Evolutionary conservation across 83 land plant genomes (phyloP).

Genomic region (Larix sibirica): DNA sequence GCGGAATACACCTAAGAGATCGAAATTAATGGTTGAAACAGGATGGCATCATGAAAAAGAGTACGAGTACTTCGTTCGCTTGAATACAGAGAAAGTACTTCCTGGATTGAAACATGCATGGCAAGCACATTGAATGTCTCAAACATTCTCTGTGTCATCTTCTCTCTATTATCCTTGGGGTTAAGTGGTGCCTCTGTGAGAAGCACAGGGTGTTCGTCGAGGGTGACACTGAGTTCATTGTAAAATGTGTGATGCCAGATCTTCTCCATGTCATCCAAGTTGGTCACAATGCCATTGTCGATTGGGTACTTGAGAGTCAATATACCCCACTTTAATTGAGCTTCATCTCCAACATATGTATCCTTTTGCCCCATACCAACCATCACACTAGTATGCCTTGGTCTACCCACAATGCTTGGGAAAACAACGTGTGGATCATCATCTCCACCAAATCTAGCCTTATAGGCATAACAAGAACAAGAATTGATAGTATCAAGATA

Average conservation of each 20-base stretch:
- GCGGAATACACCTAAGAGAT: no score
- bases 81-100: slow-evolving; percentile 41
- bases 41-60: background rate
- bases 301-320: slow-evolving; percentile 39
- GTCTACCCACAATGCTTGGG: slow-evolving; percentile 39
- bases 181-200: slow-evolving; percentile 43
- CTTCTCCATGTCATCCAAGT: no score
- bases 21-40: background rate
- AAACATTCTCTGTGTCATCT: slow-evolving; percentile 46
- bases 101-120: slow-evolving; percentile 43
- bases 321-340: slow-evolving; percentile 41
- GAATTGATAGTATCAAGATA: no score
- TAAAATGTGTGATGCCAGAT: slow-evolving; percentile 4
- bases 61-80: slow-evolving; percentile 44
- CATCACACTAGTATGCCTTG: slow-evolving; percentile 43
- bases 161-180: slow-evolving; percentile 45
- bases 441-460: no score
- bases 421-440: background rate
- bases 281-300: slow-evolving; percentile 21
- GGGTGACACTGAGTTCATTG: slow-evolving; percentile 41
- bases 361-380: slow-evolving; percentile 48
- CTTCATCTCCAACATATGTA: background rate
- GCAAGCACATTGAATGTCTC: slow-evolving; percentile 43
- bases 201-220: slow-evolving; percentile 42
- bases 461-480: no score